phyloP scores from a whole-genome alignment of 441 rosid genomes.

The Corymbia calophylla region DNA sequence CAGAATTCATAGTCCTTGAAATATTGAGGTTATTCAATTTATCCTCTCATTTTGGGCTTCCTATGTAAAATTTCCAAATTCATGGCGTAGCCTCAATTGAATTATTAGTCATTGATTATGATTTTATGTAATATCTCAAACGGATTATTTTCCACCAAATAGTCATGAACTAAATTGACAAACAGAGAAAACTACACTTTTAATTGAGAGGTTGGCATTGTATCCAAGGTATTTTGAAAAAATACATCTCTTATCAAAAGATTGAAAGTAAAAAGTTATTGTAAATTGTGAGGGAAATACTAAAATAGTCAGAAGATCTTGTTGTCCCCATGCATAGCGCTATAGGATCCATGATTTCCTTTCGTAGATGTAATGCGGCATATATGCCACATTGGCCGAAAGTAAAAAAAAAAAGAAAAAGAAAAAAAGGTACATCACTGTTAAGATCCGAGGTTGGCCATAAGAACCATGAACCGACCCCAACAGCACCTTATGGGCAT shows the following conservation, averaged over 20 bases:
- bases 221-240: background rate
- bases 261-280: background rate
- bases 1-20: no score
- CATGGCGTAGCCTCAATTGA: no score
- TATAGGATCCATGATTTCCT: background rate
- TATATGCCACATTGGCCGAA: background rate
- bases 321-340: background rate
- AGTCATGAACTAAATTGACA: no score
- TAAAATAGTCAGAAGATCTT: background rate
- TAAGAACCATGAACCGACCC: background rate
- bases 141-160: no score
- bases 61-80: no score
- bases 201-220: background rate
- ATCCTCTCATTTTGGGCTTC: background rate
- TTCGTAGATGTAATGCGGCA: background rate
- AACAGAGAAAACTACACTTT: background rate
- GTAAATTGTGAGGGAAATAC: background rate
- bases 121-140: no score
- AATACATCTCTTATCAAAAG: background rate
- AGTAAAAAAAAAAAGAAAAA: background rate
- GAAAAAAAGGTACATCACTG: background rate
- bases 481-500: fast-evolving
- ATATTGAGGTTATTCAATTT: background rate
- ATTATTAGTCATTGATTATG: no score
- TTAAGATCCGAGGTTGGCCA: background rate